These are phyloP conservation scores for Petunia axillaris DNA, from an alignment of 257 asterid species.

Conservation along the genomic window DNA sequence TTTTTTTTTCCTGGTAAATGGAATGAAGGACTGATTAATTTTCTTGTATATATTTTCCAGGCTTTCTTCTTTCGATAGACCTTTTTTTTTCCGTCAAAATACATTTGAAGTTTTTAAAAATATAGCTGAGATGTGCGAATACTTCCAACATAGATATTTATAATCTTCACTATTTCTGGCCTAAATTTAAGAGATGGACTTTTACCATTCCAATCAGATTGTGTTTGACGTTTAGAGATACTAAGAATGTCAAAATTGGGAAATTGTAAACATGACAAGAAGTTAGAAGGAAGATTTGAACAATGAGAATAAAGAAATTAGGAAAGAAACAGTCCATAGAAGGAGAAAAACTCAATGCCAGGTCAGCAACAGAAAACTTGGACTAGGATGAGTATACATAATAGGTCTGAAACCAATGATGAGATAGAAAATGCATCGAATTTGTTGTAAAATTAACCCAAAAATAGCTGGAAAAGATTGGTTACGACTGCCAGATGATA, in stretches of 20 bases:
- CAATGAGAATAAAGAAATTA: background rate
- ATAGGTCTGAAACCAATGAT: background rate
- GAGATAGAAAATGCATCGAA: background rate
- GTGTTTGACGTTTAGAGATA: background rate
- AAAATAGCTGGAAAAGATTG: background rate
- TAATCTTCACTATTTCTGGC: background rate
- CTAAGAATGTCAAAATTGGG: background rate
- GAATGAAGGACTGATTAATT: background rate
- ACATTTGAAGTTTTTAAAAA: background rate
- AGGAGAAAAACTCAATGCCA: background rate
- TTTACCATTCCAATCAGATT: background rate
- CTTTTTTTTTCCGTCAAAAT: background rate
- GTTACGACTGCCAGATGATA: background rate
- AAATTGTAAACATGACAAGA: background rate
- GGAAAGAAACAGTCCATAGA: background rate
- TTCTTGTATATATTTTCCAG: background rate
- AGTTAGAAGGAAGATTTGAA: background rate
- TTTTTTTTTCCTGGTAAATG: background rate
- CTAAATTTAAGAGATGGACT: background rate
- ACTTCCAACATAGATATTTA: constrained; percentile 3
- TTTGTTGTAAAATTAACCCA: background rate
- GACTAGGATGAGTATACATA: background rate
- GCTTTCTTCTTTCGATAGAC: background rate
- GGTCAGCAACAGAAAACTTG: background rate
- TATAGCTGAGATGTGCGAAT: background rate